Percentiles rank a stretch among this genome's conserved stretches.
Conservation (phyloP, 2,329 filamentous ascomycete species). For the Verticillium zaregamsianum region DNA sequence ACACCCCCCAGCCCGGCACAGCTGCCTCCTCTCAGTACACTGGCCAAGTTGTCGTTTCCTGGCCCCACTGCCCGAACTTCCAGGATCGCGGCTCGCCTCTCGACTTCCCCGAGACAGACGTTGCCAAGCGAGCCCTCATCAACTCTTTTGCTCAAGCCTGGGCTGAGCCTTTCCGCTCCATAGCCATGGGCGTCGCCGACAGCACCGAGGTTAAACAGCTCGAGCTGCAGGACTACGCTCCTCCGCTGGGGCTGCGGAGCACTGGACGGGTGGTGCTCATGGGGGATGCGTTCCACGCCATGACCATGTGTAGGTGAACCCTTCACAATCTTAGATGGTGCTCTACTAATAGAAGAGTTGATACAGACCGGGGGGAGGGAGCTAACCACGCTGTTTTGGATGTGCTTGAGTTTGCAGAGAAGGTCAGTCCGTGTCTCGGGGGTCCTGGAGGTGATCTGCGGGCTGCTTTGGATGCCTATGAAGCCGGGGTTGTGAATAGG, state of each 20-base stretch:
- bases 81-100: conserved; percentile 21
- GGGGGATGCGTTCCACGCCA: conserved; percentile 53
- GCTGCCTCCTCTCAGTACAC: conserved; percentile 30
- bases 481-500: conserved; percentile 37
- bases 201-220: conserved; percentile 35
- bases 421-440: conserved; percentile 18
- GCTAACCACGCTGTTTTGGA: conserved; percentile 54
- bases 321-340: neutral
- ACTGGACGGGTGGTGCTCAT: conserved; percentile 40
- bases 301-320: conserved; percentile 52
- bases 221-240: conserved; percentile 44
- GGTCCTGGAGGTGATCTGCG: conserved; percentile 14
- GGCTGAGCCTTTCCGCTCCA: conserved; percentile 42
- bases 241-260: conserved; percentile 28
- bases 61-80: conserved; percentile 37
- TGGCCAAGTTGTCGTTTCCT: conserved; percentile 48
- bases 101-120: conserved; percentile 33
- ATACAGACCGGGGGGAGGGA: conserved; percentile 50
- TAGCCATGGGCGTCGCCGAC: conserved; percentile 32
- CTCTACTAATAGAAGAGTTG: neutral
- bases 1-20: conserved; percentile 20
- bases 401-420: conserved; percentile 37
- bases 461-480: conserved; percentile 32
- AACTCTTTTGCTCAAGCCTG: conserved; percentile 38
- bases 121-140: conserved; percentile 36